A percentile compares a stretch with the other conserved stretches of the same genome.
phyloP scores from a whole-genome alignment of 164 flowering plant genomes.

The Stephania yunnanensis region DNA sequence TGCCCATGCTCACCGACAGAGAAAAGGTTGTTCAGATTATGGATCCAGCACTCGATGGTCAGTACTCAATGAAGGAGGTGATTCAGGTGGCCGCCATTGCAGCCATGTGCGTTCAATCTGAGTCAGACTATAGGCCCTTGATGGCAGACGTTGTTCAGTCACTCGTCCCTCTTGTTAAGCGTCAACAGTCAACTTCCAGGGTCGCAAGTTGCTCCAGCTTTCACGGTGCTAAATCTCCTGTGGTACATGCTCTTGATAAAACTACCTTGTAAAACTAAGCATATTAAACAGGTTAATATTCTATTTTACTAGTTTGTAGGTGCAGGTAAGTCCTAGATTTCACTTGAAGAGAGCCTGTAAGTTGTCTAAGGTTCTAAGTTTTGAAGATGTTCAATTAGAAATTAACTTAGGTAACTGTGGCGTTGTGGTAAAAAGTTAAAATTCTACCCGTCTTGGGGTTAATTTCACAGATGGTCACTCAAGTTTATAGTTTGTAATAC shows the following conservation, averaged over 20 bases:
- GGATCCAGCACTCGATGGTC: conserved; percentile 89
- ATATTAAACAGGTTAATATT: background rate
- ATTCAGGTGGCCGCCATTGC: conserved; percentile 98
- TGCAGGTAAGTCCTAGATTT: background rate
- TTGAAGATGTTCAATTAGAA: background rate
- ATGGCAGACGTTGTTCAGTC: conserved; percentile 99
- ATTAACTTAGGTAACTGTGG: background rate
- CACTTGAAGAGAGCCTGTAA: background rate
- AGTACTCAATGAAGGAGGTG: conserved; percentile 83
- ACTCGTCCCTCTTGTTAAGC: conserved; percentile 71
- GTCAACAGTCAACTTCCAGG: conserved; percentile 42
- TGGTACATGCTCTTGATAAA: background rate
- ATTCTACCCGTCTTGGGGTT: no score
- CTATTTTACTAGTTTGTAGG: background rate
- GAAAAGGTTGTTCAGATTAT: conserved; percentile 81
- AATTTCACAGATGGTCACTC: no score
- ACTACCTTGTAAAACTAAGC: background rate
- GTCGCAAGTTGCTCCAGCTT: conserved; percentile 44
- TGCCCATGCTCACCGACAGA: conserved; percentile 77
- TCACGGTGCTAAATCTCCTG: conserved; percentile 38
- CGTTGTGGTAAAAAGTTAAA: no score
- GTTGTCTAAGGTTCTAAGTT: background rate
- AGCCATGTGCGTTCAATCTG: conserved; percentile 97
- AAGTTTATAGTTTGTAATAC: no score
- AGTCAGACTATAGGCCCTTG: conserved; percentile 89